Percentiles rank a stretch among this genome's conserved stretches.
Evolutionary conservation across 225 moss, liverwort and hornwort genomes (phyloP).

Genomic region (Polytrichum formosum): DNA sequence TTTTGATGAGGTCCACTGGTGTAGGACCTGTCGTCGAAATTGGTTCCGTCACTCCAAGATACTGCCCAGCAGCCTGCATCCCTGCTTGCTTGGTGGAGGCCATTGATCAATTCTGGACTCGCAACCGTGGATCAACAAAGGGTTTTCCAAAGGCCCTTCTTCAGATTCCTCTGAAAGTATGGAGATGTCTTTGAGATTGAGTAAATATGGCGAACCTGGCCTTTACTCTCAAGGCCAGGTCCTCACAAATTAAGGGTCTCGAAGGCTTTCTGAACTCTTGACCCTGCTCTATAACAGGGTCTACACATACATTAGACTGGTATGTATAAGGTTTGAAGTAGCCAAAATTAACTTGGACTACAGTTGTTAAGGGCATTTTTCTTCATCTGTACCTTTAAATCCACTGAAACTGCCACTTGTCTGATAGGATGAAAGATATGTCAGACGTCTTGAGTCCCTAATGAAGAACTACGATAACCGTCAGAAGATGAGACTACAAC

Average conservation of each 20-base stretch:
- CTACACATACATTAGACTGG: neutral
- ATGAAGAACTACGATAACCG: no score
- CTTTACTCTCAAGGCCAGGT: constrained; percentile 1
- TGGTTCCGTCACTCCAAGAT: constrained; percentile 91
- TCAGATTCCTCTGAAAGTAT: neutral
- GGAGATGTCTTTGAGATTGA: neutral
- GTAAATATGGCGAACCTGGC: neutral
- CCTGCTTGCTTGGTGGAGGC: constrained; percentile 20
- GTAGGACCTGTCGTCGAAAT: constrained; percentile 84
- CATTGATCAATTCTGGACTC: neutral
- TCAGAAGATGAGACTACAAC: no score
- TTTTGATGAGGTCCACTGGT: constrained; percentile 59
- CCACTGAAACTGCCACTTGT: neutral
- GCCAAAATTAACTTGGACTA: neutral
- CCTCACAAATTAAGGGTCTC: neutral
- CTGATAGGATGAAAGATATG: no score
- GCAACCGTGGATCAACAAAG: neutral
- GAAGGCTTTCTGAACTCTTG: neutral
- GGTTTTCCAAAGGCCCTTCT: constrained; percentile 1
- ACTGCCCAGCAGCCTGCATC: constrained; percentile 48
- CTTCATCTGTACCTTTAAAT: neutral
- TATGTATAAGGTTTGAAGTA: neutral
- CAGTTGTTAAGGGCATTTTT: constrained; percentile 1
- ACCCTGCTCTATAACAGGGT: neutral
- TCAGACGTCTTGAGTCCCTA: no score